phyloP scores from a whole-genome alignment of 192 early-diverging fungal species.

The Umbelopsis vinacea region DNA sequence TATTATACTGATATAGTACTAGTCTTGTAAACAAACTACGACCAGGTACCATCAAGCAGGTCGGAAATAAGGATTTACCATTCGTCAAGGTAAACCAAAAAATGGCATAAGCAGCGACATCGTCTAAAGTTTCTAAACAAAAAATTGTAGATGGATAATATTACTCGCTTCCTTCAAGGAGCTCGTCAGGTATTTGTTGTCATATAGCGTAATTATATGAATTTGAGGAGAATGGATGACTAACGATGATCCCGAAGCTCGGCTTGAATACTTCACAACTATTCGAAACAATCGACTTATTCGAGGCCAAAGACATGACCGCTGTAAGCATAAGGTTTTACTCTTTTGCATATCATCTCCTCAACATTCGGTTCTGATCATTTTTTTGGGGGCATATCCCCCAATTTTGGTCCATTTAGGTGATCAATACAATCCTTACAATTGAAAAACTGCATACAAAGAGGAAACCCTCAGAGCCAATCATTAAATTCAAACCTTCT shows the following conservation, averaged over 20 bases:
- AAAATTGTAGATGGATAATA: conserved; percentile 78
- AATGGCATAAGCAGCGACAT: background rate
- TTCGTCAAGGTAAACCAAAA: conserved; percentile 65
- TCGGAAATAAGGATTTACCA: conserved; percentile 71
- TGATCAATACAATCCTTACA: conserved; percentile 75
- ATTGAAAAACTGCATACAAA: conserved; percentile 61
- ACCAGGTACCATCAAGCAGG: conserved; percentile 73
- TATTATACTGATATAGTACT: conserved; percentile 2
- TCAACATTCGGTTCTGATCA: background rate
- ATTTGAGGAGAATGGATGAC: conserved; percentile 4
- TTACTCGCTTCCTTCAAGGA: conserved; percentile 73
- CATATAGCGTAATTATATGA: background rate
- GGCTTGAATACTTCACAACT: conserved; percentile 75
- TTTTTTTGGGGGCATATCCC: background rate
- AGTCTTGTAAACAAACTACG: conserved; percentile 78
- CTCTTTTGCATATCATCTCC: background rate
- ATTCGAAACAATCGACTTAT: conserved; percentile 82
- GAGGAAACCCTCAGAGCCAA: conserved; percentile 34
- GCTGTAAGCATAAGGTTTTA: conserved; percentile 41
- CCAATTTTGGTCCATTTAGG: conserved; percentile 41
- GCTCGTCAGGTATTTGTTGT: conserved; percentile 55
- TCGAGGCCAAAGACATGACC: conserved; percentile 80
- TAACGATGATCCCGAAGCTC: conserved; percentile 43
- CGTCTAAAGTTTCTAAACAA: background rate
- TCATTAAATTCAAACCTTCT: conserved; percentile 28